phyloP scores from a whole-genome alignment of 371 early-diverging fungal genomes.

The Paraphysoderma sedebokerense region DNA sequence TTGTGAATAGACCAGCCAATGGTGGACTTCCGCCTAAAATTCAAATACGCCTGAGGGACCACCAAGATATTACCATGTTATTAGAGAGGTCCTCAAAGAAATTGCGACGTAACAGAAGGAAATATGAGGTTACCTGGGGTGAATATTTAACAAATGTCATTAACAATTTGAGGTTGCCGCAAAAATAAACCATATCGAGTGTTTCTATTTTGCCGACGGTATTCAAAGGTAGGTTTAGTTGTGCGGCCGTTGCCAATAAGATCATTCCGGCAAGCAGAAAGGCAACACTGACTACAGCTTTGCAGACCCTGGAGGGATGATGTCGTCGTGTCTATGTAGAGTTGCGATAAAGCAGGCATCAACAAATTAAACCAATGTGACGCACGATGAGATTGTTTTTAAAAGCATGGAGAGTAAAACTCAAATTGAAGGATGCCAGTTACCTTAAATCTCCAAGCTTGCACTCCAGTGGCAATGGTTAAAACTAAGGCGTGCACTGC shows the following conservation, averaged over 20 bases:
- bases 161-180: conserved; percentile 61
- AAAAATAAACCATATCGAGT: conserved; percentile 50
- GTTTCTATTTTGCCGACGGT: conserved; percentile 15
- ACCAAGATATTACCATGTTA: neutral
- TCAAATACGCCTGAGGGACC: conserved; percentile 38
- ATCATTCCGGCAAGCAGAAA: neutral
- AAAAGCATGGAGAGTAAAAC: conserved; percentile 12
- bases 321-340: no score
- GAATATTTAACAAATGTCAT: conserved; percentile 70
- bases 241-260: no score
- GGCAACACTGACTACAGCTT: neutral
- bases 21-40: conserved; percentile 59
- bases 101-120: neutral
- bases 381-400: conserved; percentile 17
- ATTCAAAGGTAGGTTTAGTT: no score
- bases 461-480: conserved; percentile 41
- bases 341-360: no score
- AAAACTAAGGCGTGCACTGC: conserved; percentile 62
- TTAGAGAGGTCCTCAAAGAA: neutral
- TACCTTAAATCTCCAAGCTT: conserved; percentile 19
- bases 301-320: no score
- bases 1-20: conserved; percentile 85
- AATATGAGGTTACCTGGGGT: conserved; percentile 69
- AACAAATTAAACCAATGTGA: conserved; percentile 15
- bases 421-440: no score